Evolutionary conservation across 352 stramenopile genomes (phyloP).

Genomic region (Phytophthora fragariae): DNA sequence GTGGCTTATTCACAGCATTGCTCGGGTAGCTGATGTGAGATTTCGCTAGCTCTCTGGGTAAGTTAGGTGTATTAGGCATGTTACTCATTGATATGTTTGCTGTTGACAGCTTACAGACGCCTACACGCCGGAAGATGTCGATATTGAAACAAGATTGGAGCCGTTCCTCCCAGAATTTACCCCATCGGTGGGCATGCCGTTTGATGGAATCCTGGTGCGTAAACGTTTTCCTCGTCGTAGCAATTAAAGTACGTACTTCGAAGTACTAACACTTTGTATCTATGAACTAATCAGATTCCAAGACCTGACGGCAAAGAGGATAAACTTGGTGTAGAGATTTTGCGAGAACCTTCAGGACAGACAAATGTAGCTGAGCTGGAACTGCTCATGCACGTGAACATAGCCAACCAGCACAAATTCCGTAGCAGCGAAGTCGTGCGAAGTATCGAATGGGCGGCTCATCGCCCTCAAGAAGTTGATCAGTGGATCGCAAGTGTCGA

Average conservation of each 20-base stretch:
- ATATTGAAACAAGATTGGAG: conserved; percentile 92
- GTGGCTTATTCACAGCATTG: conserved; percentile 26
- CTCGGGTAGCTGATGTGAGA: conserved; percentile 28
- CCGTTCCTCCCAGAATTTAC: conserved; percentile 95
- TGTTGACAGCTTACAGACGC: conserved; percentile 68
- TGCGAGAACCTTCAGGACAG: conserved; percentile 90
- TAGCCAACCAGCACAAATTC: conserved; percentile 59
- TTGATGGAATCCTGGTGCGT: conserved; percentile 74
- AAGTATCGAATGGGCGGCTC: conserved; percentile 90
- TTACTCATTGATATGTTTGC: conserved; percentile 14
- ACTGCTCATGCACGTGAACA: conserved; percentile 84
- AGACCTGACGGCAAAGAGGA: conserved; percentile 87
- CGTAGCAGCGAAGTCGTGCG: conserved; percentile 66
- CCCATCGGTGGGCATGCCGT: conserved; percentile 72
- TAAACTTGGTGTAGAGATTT: conserved; percentile 74
- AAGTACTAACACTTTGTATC: neutral
- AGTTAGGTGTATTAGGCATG: neutral
- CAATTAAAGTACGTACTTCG: neutral
- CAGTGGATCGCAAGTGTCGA: conserved; percentile 93
- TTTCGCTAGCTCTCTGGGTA: conserved; percentile 25
- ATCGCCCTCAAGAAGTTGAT: conserved; percentile 89
- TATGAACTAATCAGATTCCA: conserved; percentile 64
- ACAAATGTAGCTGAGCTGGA: conserved; percentile 92
- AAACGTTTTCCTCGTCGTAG: neutral
- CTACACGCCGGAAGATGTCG: conserved; percentile 91